Percentiles rank a stretch among this genome's conserved stretches.
Evolutionary conservation across 495 filamentous ascomycete species (phyloP).

Genomic region (Cercophora scortea): DNA sequence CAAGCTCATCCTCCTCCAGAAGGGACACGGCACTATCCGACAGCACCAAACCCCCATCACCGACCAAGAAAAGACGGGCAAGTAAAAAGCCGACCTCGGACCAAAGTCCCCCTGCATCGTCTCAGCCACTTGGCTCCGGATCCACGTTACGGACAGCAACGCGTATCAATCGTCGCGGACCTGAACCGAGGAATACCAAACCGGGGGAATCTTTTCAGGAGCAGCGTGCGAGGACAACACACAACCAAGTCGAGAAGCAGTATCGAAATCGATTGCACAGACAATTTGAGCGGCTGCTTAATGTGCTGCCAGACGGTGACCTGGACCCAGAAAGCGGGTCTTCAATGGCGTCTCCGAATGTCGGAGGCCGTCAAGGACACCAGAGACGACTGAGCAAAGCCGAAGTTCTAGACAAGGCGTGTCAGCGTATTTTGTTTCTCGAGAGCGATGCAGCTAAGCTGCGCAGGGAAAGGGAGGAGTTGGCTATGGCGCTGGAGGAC

Average conservation of each 20-base stretch:
- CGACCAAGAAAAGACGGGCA: not conserved
- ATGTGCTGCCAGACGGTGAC: conserved; percentile 4
- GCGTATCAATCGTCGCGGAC: not conserved
- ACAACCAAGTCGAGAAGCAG: conserved; percentile 14
- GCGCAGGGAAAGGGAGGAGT: not conserved
- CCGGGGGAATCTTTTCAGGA: conserved; percentile 9
- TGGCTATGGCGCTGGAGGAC: not conserved
- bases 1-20: not conserved
- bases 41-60: not conserved
- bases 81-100: not conserved
- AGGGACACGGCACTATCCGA: not conserved
- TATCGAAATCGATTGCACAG: conserved; percentile 11
- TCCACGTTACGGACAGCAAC: conserved; percentile 8
- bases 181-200: not conserved
- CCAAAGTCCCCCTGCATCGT: not conserved
- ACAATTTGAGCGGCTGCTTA: conserved; percentile 10
- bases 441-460: not conserved
- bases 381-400: conserved; percentile 12
- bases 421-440: conserved; percentile 1
- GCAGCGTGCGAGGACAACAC: conserved; percentile 7
- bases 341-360: not conserved
- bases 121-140: not conserved
- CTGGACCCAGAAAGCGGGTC: not conserved
- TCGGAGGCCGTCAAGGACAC: not conserved
- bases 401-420: conserved; percentile 10